Conservation (phyloP, 768 basidiomycete species). For the Jaapia argillacea region DNA sequence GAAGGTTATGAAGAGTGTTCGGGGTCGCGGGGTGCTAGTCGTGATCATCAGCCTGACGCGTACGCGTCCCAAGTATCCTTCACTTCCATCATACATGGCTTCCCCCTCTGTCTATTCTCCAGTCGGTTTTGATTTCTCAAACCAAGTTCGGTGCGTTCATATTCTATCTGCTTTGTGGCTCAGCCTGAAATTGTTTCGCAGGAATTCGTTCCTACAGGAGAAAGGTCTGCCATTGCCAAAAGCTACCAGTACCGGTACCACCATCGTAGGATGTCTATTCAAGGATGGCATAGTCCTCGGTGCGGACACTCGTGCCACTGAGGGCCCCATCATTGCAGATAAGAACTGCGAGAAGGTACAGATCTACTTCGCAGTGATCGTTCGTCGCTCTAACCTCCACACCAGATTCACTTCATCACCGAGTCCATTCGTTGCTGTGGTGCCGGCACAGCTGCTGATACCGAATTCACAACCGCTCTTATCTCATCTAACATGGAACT, state of each 20-base stretch:
- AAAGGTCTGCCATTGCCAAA: conserved; percentile 71
- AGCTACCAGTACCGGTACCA: conserved; percentile 91
- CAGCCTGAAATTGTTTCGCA: conserved; percentile 14
- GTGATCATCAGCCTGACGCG: neutral
- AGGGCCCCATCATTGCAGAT: conserved; percentile 90
- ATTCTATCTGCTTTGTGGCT: conserved; percentile 1
- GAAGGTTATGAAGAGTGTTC: neutral
- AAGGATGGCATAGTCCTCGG: conserved; percentile 90
- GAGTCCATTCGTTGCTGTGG: conserved; percentile 96
- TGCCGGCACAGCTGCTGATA: conserved; percentile 98
- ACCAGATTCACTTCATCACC: conserved; percentile 92
- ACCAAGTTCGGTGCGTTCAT: conserved; percentile 47
- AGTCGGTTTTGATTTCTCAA: conserved; percentile 73
- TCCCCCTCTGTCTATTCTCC: conserved; percentile 35
- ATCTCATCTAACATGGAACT: conserved; percentile 96
- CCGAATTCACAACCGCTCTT: conserved; percentile 88
- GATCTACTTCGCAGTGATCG: neutral
- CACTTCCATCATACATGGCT: conserved; percentile 24
- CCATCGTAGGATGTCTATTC: conserved; percentile 94
- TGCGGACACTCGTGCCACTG: conserved; percentile 94
- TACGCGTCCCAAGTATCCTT: neutral
- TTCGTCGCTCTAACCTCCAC: conserved; percentile 1
- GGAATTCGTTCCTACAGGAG: conserved; percentile 62
- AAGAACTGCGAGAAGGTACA: conserved; percentile 99
- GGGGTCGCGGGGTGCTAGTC: neutral